These are phyloP conservation scores for Capronia epimyces DNA, from an alignment of 2,329 filamentous ascomycete genomes.

Conservation along the genomic window DNA sequence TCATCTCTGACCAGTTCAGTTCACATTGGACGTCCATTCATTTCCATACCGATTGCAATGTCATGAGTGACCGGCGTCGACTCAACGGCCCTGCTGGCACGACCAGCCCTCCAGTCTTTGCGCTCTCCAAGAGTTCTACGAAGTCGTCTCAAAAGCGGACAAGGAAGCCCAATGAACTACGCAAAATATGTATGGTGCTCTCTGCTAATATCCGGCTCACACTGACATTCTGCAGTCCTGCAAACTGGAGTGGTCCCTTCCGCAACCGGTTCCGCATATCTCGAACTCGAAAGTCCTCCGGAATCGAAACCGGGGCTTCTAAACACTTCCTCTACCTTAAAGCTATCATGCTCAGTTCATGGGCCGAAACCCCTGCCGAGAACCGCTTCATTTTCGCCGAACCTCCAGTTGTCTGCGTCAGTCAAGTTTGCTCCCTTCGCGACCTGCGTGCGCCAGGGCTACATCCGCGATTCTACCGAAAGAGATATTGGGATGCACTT, in stretches of 20 bases:
- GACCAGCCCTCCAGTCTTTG: slow-evolving; percentile 69
- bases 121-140: slow-evolving; percentile 45
- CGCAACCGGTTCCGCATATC: slow-evolving; percentile 81
- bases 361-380: slow-evolving; percentile 85
- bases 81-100: slow-evolving; percentile 80
- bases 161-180: slow-evolving; percentile 63
- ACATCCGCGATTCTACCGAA: slow-evolving; percentile 78
- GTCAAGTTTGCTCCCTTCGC: slow-evolving; percentile 97
- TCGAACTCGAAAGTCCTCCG: slow-evolving; percentile 48
- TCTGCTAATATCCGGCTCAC: not conserved
- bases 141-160: slow-evolving; percentile 49
- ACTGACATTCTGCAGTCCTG: slow-evolving; percentile 54
- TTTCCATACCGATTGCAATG: slow-evolving; percentile 26
- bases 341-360: slow-evolving; percentile 88
- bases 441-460: slow-evolving; percentile 72
- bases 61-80: slow-evolving; percentile 78
- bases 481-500: slow-evolving; percentile 85
- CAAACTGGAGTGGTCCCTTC: slow-evolving; percentile 90
- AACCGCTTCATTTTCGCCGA: slow-evolving; percentile 85
- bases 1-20: not conserved
- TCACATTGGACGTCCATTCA: slow-evolving; percentile 8
- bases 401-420: slow-evolving; percentile 84
- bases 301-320: slow-evolving; percentile 40
- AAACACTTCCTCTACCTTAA: slow-evolving; percentile 62
- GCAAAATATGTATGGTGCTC: slow-evolving; percentile 72